Evolutionary conservation across 257 asterid genomes (phyloP).

Genomic region (Apocynum venetum): DNA sequence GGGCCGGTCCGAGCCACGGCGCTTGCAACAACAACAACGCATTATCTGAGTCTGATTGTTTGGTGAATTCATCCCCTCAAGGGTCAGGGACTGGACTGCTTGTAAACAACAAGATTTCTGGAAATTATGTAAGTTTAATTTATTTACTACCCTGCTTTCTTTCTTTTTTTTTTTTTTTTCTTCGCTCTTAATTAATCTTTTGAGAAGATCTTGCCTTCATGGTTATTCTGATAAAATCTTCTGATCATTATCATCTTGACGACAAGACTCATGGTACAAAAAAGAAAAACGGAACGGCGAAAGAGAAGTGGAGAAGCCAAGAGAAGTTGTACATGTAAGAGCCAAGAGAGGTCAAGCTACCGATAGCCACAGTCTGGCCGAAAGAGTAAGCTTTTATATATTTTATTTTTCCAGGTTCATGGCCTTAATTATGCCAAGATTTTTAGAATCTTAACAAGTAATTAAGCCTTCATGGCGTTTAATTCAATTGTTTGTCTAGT

Average conservation of each 20-base stretch:
- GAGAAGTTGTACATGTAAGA: constrained; percentile 94
- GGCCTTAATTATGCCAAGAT: background rate
- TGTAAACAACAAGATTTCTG: constrained; percentile 28
- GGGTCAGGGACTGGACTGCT: constrained; percentile 25
- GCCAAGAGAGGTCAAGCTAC: constrained; percentile 99
- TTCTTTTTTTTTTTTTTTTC: background rate
- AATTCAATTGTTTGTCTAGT: constrained; percentile 27
- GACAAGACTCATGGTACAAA: constrained; percentile 42
- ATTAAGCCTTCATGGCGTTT: too few species aligned
- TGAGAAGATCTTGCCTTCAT: too few species aligned
- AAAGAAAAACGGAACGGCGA: constrained; percentile 54
- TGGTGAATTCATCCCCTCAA: constrained; percentile 31
- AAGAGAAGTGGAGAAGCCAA: constrained; percentile 48
- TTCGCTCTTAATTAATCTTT: background rate
- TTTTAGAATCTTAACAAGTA: too few species aligned
- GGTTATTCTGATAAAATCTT: too few species aligned
- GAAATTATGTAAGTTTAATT: constrained; percentile 19
- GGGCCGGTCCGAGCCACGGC: constrained; percentile 21
- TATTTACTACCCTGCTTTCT: background rate
- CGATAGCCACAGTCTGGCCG: constrained; percentile 96
- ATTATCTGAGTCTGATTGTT: constrained; percentile 27
- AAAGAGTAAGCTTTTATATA: constrained; percentile 51
- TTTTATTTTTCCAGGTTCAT: too few species aligned
- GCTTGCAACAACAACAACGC: constrained; percentile 18
- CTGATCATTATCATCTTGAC: constrained; percentile 4